Evolutionary conservation across 331 rosid species (phyloP).

Genomic region (Acacia concinna): DNA sequence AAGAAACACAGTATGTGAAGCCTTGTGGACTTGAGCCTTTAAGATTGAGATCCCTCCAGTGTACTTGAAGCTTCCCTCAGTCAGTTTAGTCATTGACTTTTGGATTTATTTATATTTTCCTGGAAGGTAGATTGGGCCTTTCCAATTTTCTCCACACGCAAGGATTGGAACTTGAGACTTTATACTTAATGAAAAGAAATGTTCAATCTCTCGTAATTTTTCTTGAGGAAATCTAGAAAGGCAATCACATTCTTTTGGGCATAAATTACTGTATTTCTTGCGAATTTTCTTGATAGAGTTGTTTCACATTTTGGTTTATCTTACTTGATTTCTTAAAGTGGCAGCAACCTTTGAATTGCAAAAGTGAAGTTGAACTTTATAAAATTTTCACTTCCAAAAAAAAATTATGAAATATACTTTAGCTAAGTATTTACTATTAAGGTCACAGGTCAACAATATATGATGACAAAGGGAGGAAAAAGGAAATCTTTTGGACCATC

Average conservation of each 20-base stretch:
- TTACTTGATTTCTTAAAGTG: neutral
- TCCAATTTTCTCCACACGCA: no score
- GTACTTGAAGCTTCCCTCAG: no score
- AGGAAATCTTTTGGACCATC: neutral
- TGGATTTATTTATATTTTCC: no score
- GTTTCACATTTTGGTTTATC: neutral
- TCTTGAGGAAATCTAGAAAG: neutral
- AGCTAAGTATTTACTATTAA: neutral
- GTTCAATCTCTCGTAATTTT: neutral
- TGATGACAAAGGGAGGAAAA: neutral
- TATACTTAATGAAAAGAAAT: no score
- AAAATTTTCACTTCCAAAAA: neutral
- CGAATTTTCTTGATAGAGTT: neutral
- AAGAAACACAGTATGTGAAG: no score
- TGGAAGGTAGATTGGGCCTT: no score
- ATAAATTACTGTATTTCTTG: neutral
- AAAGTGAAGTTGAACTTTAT: neutral
- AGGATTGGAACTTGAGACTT: no score
- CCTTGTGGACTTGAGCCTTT: no score
- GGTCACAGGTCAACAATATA: neutral
- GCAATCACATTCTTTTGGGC: neutral
- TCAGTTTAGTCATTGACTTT: no score
- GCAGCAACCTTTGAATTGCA: neutral
- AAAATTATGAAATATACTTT: neutral
- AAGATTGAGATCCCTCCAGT: no score